Evolutionary conservation across 768 basidiomycete species (phyloP).

Genomic region (Boletus rubescentipes): DNA sequence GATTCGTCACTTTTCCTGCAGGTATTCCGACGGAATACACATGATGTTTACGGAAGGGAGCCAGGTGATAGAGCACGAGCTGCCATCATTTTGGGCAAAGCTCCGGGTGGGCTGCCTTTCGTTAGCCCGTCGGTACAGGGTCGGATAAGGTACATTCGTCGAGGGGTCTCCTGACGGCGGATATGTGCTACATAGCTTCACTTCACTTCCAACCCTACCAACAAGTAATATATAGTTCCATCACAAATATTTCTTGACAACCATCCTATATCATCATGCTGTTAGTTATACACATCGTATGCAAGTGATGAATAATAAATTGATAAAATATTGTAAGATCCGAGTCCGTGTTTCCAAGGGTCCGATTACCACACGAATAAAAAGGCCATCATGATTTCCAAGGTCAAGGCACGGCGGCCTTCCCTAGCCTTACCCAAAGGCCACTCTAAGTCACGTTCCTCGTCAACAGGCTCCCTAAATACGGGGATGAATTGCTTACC

Average conservation of each 20-base stretch:
- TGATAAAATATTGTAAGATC: constrained; percentile 11
- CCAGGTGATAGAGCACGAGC: constrained; percentile 6
- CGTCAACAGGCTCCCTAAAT: constrained; percentile 3
- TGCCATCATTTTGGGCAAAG: background rate
- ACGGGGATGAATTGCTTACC: constrained; percentile 37
- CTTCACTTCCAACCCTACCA: no score
- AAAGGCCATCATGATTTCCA: background rate
- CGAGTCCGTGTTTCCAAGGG: background rate
- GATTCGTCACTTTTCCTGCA: constrained; percentile 9
- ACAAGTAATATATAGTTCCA: no score
- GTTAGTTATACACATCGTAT: constrained; percentile 9
- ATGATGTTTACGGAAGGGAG: background rate
- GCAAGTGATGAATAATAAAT: constrained; percentile 10
- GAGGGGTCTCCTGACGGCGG: background rate
- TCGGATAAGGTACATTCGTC: constrained; percentile 7
- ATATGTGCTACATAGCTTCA: background rate
- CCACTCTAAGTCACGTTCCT: constrained; percentile 44
- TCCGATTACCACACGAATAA: background rate
- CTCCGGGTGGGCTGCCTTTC: background rate
- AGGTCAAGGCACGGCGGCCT: constrained; percentile 15
- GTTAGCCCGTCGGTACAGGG: constrained; percentile 11
- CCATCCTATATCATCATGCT: background rate
- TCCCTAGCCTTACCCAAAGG: constrained; percentile 54
- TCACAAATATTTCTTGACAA: background rate
- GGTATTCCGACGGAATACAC: constrained; percentile 6